Percentiles rank a stretch among this genome's conserved stretches.
phyloP scores from a whole-genome alignment of 2,329 filamentous ascomycete genomes.

The Arthrinium phaeospermum region DNA sequence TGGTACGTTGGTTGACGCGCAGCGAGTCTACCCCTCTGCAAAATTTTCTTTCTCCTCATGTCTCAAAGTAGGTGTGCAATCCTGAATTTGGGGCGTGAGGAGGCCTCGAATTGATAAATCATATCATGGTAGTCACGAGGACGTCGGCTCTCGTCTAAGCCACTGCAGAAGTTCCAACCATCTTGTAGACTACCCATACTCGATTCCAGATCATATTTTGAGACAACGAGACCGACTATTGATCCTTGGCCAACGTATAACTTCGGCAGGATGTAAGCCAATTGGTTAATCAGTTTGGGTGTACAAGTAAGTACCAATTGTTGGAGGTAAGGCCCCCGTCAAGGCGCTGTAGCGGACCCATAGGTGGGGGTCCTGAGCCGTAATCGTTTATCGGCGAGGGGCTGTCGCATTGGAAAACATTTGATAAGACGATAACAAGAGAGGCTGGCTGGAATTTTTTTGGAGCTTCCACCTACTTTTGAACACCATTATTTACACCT shows the following conservation, averaged over 20 bases:
- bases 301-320: not conserved
- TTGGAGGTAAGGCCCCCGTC: no score
- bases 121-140: not conserved
- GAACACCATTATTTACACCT: slow-evolving; percentile 7
- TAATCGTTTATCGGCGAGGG: slow-evolving; percentile 13
- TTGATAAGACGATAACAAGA: slow-evolving; percentile 6
- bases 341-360: not conserved
- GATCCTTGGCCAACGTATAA: not conserved
- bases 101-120: not conserved
- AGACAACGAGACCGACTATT: not conserved
- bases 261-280: not conserved
- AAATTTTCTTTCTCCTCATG: not conserved
- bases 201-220: not conserved
- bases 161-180: not conserved
- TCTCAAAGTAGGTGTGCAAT: not conserved
- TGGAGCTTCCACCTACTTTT: not conserved
- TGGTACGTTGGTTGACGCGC: not conserved
- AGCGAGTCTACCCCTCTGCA: not conserved
- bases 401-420: slow-evolving; percentile 9
- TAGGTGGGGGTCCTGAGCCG: not conserved
- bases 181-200: not conserved
- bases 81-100: not conserved
- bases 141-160: not conserved
- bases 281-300: not conserved
- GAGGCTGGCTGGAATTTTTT: slow-evolving; percentile 7